Evolutionary conservation across 495 filamentous ascomycete species (phyloP).

Genomic region (Hamigera avellanea): DNA sequence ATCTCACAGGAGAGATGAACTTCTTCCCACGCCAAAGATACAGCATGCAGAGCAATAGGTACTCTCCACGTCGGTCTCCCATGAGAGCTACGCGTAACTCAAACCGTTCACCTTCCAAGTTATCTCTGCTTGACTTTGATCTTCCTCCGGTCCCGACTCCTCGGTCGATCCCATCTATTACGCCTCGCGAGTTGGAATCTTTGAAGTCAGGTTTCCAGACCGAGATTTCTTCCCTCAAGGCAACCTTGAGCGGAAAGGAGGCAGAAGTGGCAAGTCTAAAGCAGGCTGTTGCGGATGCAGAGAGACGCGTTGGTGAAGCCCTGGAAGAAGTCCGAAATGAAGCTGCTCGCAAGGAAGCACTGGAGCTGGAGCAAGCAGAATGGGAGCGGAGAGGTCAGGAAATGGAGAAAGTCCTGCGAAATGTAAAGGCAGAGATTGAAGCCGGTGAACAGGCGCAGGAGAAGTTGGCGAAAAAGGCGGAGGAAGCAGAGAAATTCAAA

Average conservation of each 20-base stretch:
- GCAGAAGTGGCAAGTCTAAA: constrained; percentile 80
- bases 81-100: constrained; percentile 20
- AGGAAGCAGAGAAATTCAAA: constrained; percentile 63
- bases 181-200: constrained; percentile 81
- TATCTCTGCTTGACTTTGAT: constrained; percentile 77
- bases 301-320: constrained; percentile 80
- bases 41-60: constrained; percentile 24
- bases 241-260: constrained; percentile 80
- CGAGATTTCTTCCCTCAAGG: constrained; percentile 81
- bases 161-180: constrained; percentile 80
- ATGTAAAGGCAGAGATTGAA: constrained; percentile 71
- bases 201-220: constrained; percentile 82
- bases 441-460: constrained; percentile 65
- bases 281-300: constrained; percentile 74
- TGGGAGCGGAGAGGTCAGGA: constrained; percentile 79
- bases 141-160: constrained; percentile 83
- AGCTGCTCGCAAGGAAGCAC: constrained; percentile 48
- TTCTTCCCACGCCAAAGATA: constrained; percentile 31
- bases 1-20: constrained; percentile 75
- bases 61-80: constrained; percentile 36
- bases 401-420: constrained; percentile 68
- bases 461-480: constrained; percentile 52
- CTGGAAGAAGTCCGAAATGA: constrained; percentile 71
- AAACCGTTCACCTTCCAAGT: constrained; percentile 26
- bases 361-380: constrained; percentile 65